Base-by-base conservation (phyloP, 352 stramenopile species). In the Phytophthora meadii region DNA sequence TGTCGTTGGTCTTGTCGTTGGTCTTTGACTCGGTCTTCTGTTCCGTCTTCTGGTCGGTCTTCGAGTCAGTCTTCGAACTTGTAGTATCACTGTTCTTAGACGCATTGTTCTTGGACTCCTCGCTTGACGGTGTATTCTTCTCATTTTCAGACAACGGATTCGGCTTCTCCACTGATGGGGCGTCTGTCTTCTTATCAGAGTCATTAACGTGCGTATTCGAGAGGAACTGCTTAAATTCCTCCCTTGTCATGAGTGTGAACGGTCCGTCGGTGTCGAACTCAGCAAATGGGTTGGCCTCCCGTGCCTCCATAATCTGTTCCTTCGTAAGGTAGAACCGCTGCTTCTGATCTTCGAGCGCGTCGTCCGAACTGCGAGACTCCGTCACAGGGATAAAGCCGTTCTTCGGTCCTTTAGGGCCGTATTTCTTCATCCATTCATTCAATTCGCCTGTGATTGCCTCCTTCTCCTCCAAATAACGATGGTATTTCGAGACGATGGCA, bases 211-310 rank as follows among this genome's bases (percentile, higher is more conserved):
- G 72, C 4, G 60, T 51, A 62, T 85, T 85, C 1, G 64, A 50
- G 11, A 82, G 51, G 47, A 80, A 86, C 25, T 63, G 25, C 19
- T 70, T 68, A 41, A 89, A 89, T 40, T 89, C 81, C 0, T 77
- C 70, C 47, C 76, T 64, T 6, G 81, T 85, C 65, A 89, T 76
- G 9, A 89, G 63, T 27, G 78, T 74, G 57, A 89, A 87, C 19
- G 72, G 78, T 41, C 76, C 66, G 39, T 88, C 71, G 5, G 63
- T 76, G 9, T 55, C 68, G 53, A 89, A 87, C 11, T 65, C 45
- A 15, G 81, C 81, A 25, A 72, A 46, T 9, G 79, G 77, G 51
- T 88, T 82, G 12, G 60, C 28, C 48, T 51, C 49, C 5, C 72
- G 52, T 11, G 75, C 70, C 42, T 80, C 53, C 7, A 54, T 40